Evolutionary conservation across 2,329 filamentous ascomycete genomes (phyloP).

Genomic region (Elsinoe batatas): DNA sequence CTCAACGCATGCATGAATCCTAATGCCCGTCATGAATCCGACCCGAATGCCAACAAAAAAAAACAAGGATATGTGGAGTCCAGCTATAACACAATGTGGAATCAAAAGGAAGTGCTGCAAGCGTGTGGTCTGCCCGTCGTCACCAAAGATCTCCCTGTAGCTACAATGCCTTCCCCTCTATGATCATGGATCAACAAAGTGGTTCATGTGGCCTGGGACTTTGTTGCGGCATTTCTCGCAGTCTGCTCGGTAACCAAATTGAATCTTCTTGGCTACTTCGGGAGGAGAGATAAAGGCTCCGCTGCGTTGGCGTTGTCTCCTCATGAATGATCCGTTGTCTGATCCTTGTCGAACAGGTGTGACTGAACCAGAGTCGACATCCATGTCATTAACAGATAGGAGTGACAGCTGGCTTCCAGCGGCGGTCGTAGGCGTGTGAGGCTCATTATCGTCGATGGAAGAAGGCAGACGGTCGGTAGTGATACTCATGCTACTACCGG

Average conservation of each 20-base stretch:
- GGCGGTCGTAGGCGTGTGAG: slow-evolving; percentile 24
- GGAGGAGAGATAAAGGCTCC: slow-evolving; percentile 22
- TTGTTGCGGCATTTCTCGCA: slow-evolving; percentile 39
- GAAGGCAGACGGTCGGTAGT: slow-evolving; percentile 21
- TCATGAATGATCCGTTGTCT: slow-evolving; percentile 19
- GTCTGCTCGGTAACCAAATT: slow-evolving; percentile 41
- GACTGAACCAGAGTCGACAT: slow-evolving; percentile 21
- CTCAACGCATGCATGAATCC: too few relatives aligned
- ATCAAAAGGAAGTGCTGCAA: neutral
- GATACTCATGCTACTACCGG: slow-evolving; percentile 1
- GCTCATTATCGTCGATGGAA: slow-evolving; percentile 28
- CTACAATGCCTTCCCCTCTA: neutral
- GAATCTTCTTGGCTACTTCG: slow-evolving; percentile 15
- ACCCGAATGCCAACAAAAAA: slow-evolving; percentile 1
- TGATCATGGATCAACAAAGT: slow-evolving; percentile 29
- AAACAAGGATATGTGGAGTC: neutral
- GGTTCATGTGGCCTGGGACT: slow-evolving; percentile 42
- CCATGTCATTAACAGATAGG: slow-evolving; percentile 28
- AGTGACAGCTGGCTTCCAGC: slow-evolving; percentile 28
- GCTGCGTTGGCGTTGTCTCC: slow-evolving; percentile 28
- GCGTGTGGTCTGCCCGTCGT: neutral
- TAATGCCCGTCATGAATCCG: neutral
- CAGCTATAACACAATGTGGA: slow-evolving; percentile 8
- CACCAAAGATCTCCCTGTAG: neutral
- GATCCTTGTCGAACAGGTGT: slow-evolving; percentile 1